Evolutionary conservation across 352 stramenopile species (phyloP), one percentile per base, ranked within the genome.

Genomic region (Phytophthora citrophthora): DNA sequence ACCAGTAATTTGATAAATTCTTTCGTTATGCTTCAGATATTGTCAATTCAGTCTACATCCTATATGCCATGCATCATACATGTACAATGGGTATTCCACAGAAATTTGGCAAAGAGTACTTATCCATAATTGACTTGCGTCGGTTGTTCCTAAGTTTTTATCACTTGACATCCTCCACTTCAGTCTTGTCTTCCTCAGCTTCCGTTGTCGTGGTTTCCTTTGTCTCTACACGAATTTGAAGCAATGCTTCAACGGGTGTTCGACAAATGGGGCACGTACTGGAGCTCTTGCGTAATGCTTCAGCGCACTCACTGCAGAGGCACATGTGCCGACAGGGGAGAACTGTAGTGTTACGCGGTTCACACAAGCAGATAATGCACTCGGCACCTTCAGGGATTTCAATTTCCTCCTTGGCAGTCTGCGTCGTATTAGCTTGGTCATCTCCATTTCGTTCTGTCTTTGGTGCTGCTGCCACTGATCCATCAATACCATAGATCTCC

Each of bases 401-500:
- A n/a, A 86, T 54, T 31, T 90, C 80, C 20, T 86, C 74, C n/a
- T 69, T 70, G 1, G 34, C 13, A 20, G 64, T 31, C n/a, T 54
- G 72, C 0, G 60, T 55, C 15, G 64, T 54, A 15, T 69, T 61
- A 31, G 72, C 62, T 40, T 81, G 60, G 1, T 62, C 41, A 5
- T 72, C 68, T 0, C 54, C 54, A 26, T 45, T 77, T 2, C 67
- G 53, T 23, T 79, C 64, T 24, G 74, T 76, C 23, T 79, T 72
- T 0, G 76, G 68, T 4, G 76, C 79, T 31, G 83, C 80, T 13
- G 83, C 72, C 0, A 93, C 69, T 5, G 79, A 78, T 13, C 83
- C 88, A 52, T 94, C 84, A 46, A 95, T 94, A 29, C 88, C 88
- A 56, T 95, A 95, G 52, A 95, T 94, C 68, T 95, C 88, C 69